Evolutionary conservation across 495 filamentous ascomycete genomes (phyloP).

Genomic region (Penicillium ucsense): DNA sequence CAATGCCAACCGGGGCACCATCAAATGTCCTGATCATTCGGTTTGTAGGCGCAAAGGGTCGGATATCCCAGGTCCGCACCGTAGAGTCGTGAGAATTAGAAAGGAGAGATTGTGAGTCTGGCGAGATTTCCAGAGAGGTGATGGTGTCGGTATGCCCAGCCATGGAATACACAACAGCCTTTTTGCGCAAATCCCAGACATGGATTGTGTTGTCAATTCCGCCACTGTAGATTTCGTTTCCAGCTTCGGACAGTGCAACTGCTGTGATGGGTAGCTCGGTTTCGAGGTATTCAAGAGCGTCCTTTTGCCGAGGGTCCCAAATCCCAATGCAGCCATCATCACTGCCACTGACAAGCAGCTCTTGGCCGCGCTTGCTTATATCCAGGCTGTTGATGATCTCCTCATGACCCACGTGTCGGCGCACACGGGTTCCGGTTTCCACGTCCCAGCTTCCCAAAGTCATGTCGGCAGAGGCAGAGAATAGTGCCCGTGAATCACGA

Average conservation of each 20-base stretch:
- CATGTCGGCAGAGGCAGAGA: constrained; percentile 88
- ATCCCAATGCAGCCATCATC: constrained; percentile 93
- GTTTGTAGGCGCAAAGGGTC: constrained; percentile 84
- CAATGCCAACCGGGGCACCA: constrained; percentile 74
- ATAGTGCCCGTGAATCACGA: constrained; percentile 80
- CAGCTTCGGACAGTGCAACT: constrained; percentile 80
- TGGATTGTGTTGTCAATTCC: constrained; percentile 97
- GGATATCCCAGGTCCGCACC: constrained; percentile 90
- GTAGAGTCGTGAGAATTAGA: constrained; percentile 93
- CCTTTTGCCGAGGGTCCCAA: constrained; percentile 93
- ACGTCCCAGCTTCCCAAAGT: constrained; percentile 92
- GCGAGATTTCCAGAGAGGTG: constrained; percentile 80
- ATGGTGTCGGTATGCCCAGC: constrained; percentile 85
- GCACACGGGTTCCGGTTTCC: constrained; percentile 76
- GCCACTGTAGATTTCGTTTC: constrained; percentile 90
- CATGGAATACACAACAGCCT: constrained; percentile 77
- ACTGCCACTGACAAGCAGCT: constrained; percentile 76
- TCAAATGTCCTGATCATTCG: constrained; percentile 78
- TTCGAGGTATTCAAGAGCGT: constrained; percentile 75
- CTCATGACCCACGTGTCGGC: constrained; percentile 85
- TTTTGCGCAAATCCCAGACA: constrained; percentile 93
- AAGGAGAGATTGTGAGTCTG: constrained; percentile 80
- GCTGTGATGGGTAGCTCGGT: constrained; percentile 92
- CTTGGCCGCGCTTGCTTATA: constrained; percentile 78
- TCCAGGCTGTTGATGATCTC: constrained; percentile 89